These are phyloP conservation scores for Coemansia umbellata DNA, from an alignment of 192 early-diverging fungal genomes.

Conservation along the genomic window DNA sequence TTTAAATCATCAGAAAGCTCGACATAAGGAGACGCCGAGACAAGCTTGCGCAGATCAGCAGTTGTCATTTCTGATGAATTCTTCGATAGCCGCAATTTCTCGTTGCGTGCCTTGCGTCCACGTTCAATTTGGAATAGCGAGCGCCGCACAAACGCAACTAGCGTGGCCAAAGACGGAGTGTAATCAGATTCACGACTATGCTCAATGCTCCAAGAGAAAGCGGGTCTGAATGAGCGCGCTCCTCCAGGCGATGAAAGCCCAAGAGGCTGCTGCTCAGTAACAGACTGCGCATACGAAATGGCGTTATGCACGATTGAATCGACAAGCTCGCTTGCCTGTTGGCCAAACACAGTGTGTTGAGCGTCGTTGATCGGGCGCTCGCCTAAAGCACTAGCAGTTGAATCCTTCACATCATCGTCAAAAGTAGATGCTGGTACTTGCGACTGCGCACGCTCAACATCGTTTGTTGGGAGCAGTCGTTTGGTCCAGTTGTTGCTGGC, in stretches of 20 bases:
- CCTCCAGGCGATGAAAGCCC: background rate
- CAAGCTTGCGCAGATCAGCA: slow-evolving; percentile 34
- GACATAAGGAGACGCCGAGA: slow-evolving; percentile 29
- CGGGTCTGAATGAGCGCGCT: slow-evolving; percentile 28
- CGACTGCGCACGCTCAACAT: slow-evolving; percentile 47
- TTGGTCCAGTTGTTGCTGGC: slow-evolving; percentile 24
- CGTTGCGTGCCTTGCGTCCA: slow-evolving; percentile 20
- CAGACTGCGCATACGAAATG: slow-evolving; percentile 41
- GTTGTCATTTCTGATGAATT: slow-evolving; percentile 39
- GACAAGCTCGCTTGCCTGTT: slow-evolving; percentile 45
- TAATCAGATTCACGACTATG: slow-evolving; percentile 50
- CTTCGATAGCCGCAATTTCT: slow-evolving; percentile 32
- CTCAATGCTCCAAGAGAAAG: slow-evolving; percentile 48
- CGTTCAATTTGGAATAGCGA: slow-evolving; percentile 35
- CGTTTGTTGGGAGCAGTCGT: slow-evolving; percentile 29
- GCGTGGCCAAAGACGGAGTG: slow-evolving; percentile 45
- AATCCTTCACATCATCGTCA: slow-evolving; percentile 13
- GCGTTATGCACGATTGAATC: slow-evolving; percentile 38
- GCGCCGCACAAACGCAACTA: slow-evolving; percentile 32
- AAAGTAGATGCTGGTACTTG: slow-evolving; percentile 17
- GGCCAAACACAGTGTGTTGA: slow-evolving; percentile 34
- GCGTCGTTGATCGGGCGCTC: slow-evolving; percentile 8
- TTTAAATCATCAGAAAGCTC: slow-evolving; percentile 28
- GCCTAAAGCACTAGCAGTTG: background rate
- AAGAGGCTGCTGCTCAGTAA: slow-evolving; percentile 27